These are phyloP conservation scores for Mortierella sp. DNA, from an alignment of 371 early-diverging fungal genomes.

Conservation along the genomic window DNA sequence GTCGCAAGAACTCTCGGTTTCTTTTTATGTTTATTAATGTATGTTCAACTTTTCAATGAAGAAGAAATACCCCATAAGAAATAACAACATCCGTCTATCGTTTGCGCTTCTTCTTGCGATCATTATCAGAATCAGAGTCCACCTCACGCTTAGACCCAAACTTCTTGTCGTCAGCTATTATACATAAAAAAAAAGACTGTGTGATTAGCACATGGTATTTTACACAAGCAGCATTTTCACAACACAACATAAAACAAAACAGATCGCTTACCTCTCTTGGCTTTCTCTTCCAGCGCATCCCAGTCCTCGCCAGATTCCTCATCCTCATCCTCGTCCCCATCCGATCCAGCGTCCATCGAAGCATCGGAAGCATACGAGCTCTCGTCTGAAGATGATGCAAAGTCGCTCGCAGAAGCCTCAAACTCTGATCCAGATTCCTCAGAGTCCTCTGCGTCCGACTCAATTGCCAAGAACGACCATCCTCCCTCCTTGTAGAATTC, in stretches of 20 bases:
- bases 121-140: slow-evolving; percentile 60
- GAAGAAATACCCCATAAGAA: no score
- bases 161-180: slow-evolving; percentile 69
- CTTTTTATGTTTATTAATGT: no score
- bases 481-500: slow-evolving; percentile 97
- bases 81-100: slow-evolving; percentile 41
- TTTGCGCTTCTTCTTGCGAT: slow-evolving; percentile 56
- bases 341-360: slow-evolving; percentile 67
- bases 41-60: neutral
- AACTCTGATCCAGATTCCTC: slow-evolving; percentile 74
- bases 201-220: no score
- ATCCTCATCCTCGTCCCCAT: slow-evolving; percentile 35
- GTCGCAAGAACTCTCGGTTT: no score
- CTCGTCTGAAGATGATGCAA: slow-evolving; percentile 70
- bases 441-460: slow-evolving; percentile 70
- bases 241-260: no score
- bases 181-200: neutral
- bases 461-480: slow-evolving; percentile 92
- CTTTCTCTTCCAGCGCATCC: slow-evolving; percentile 87
- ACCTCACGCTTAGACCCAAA: slow-evolving; percentile 55
- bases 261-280: slow-evolving; percentile 71
- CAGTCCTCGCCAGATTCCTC: slow-evolving; percentile 69
- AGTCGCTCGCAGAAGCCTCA: slow-evolving; percentile 62
- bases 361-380: slow-evolving; percentile 77
- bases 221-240: no score